Conservation (phyloP, 164 flowering plant genomes). For the Vitis labrusca region DNA sequence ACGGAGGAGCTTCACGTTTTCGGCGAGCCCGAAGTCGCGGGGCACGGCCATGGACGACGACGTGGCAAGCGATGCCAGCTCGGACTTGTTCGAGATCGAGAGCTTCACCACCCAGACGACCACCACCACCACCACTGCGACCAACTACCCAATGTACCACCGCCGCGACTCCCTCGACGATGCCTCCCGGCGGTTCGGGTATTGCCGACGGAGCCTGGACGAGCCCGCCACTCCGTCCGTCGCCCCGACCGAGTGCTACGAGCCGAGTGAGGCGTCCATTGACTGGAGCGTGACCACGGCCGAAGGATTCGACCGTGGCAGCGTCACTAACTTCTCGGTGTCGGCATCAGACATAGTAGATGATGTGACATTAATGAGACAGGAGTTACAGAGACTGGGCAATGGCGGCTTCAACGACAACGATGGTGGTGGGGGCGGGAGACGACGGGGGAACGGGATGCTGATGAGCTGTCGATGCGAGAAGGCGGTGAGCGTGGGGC, state of each 20-base stretch:
- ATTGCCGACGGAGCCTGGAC: conserved; percentile 35
- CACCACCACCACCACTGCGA: conserved; percentile 9
- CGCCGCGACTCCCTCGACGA: conserved; percentile 65
- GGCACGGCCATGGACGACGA: conserved; percentile 44
- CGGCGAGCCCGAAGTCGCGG: conserved; percentile 34
- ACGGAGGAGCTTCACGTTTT: conserved; percentile 21
- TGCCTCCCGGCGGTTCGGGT: conserved; percentile 4
- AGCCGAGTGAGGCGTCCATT: conserved; percentile 87
- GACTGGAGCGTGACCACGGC: conserved; percentile 96
- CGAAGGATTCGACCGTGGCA: conserved; percentile 66
- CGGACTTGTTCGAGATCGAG: conserved; percentile 90
- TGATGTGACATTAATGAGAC: conserved; percentile 9
- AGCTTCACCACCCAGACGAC: conserved; percentile 74
- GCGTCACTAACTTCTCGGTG: conserved; percentile 44
- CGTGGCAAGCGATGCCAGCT: conserved; percentile 77
- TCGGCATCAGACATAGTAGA: conserved; percentile 37
- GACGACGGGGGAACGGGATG: conserved; percentile 18
- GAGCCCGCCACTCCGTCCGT: conserved; percentile 43
- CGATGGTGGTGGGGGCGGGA: conserved; percentile 9
- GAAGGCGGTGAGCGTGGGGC: conserved; percentile 86
- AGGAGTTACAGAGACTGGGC: not conserved
- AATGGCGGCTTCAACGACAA: conserved; percentile 6
- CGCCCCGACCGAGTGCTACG: conserved; percentile 63
- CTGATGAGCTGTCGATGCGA: conserved; percentile 72
- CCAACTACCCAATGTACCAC: conserved; percentile 28